Percentiles rank a stretch among this genome's conserved stretches.
These are phyloP conservation scores for Pseudogymnoascus sp. DNA, from an alignment of 2,329 filamentous ascomycete species.

Conservation along the genomic window DNA sequence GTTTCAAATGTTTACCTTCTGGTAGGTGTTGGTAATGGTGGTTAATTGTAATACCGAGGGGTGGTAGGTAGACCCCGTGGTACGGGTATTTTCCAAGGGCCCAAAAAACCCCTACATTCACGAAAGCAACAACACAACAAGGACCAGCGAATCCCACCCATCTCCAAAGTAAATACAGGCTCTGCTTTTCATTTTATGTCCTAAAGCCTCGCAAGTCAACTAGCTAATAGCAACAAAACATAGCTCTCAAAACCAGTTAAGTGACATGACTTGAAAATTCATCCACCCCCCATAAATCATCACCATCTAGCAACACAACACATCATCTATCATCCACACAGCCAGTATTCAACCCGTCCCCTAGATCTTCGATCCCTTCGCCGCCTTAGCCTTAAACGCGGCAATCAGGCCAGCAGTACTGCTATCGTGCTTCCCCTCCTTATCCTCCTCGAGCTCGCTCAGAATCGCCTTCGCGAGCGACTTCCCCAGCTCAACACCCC, in stretches of 20 bases:
- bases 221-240: slow-evolving; percentile 4
- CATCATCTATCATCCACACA: background rate
- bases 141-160: background rate
- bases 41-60: background rate
- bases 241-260: background rate
- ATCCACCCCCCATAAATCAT: background rate
- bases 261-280: background rate
- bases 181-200: slow-evolving; percentile 1
- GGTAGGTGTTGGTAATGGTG: background rate
- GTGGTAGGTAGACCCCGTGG: background rate
- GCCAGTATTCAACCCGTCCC: background rate
- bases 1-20: background rate
- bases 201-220: background rate
- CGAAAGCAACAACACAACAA: background rate
- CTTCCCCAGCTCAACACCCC: slow-evolving; percentile 98
- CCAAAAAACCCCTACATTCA: background rate
- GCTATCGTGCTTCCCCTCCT: slow-evolving; percentile 67
- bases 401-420: slow-evolving; percentile 85
- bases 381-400: slow-evolving; percentile 68
- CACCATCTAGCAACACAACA: background rate
- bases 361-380: slow-evolving; percentile 5
- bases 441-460: slow-evolving; percentile 72
- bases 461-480: slow-evolving; percentile 87
- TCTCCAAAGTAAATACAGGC: background rate
- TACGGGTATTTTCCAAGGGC: background rate